Base-by-base conservation (phyloP, 768 basidiomycete genomes). In the Rhodosporidiobolus sp. region DNA sequence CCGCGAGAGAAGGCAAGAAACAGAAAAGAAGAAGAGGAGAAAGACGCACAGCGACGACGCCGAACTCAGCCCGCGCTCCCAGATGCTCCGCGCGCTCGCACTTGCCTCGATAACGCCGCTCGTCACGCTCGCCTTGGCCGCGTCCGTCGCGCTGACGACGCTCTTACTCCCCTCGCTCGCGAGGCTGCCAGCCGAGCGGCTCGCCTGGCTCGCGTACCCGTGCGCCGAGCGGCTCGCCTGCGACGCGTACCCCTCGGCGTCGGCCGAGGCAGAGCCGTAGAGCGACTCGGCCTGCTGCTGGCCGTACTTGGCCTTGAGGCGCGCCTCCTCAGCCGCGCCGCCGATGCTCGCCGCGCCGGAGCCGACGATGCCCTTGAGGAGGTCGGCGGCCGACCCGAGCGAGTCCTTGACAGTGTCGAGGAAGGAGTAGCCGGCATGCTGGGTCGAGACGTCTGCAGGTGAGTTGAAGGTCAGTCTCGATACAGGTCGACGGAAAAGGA, bases 371-470 rank as follows among this genome's bases (percentile, higher is more conserved):
- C 78, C 77, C 52, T 80, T 81, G 67, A 83, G 77, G 66, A 82
- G 74, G 77, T 79, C 34, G 84, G 80, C 73, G 28, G 87, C 81
- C 57, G 81, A 81, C 62, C 82, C 81, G n/a, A 94, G 81, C 77
- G 87, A 88, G 16, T 90, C 88, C 70, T 85, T 85, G 77, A 96
- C 85, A 73, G 83, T 86, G 38, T 81, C 81, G 77, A 89, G 86
- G 20, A 90, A 75, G 9, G 81, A 83, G 68, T 90, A 87, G 24
- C 88, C 84, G 72, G 83, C 83, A 67, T 81, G 85, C 55, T 85
- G 83, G 7, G 86, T 91, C 87, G 52, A 86, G 81, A 91, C 89
- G 83, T 90, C 88, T 89, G 78, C 24, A 54, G 20, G 14, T 38
- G 52, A 46, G 8, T 12, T 5, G 1, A 30, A 52, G 74, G 63